phyloP scores from a whole-genome alignment of 768 basidiomycete species.

The Suillus luteus region DNA sequence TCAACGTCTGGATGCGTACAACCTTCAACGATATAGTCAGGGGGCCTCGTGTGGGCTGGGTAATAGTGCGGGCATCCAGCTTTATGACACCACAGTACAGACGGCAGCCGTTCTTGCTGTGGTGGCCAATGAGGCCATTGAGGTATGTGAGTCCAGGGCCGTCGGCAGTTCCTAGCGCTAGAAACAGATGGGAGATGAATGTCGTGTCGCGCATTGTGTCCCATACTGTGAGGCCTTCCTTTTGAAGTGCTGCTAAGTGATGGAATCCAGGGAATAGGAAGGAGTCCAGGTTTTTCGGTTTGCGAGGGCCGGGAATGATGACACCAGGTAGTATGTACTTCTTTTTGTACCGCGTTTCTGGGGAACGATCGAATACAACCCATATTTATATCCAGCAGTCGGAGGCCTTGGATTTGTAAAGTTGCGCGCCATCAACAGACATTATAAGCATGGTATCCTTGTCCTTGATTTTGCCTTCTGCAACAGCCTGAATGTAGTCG shows the following conservation, averaged over 20 bases:
- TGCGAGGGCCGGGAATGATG: conserved; percentile 37
- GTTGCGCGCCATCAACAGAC: conserved; percentile 41
- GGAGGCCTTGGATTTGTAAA: conserved; percentile 36
- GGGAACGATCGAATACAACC: no score
- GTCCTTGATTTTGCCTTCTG: no score
- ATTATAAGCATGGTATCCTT: conserved; percentile 35
- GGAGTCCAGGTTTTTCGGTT: conserved; percentile 35
- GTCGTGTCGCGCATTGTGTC: conserved; percentile 22
- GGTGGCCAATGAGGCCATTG: conserved; percentile 5
- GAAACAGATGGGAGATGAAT: conserved; percentile 24
- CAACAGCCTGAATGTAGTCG: no score
- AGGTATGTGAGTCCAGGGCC: conserved; percentile 30
- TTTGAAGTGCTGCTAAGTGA: conserved; percentile 35
- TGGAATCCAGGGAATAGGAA: conserved; percentile 37
- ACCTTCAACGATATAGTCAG: conserved; percentile 22
- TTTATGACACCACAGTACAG: conserved; percentile 36
- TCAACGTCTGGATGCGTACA: conserved; percentile 23
- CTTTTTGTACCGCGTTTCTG: no score
- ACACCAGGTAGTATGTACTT: no score
- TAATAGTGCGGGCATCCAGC: conserved; percentile 14
- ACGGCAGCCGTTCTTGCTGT: conserved; percentile 11
- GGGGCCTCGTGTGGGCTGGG: conserved; percentile 31
- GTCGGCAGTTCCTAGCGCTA: conserved; percentile 32
- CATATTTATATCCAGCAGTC: conserved; percentile 33
- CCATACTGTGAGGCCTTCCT: conserved; percentile 35